phyloP scores from a whole-genome alignment of 768 basidiomycete genomes.

The Psilocybe subaeruginosa region DNA sequence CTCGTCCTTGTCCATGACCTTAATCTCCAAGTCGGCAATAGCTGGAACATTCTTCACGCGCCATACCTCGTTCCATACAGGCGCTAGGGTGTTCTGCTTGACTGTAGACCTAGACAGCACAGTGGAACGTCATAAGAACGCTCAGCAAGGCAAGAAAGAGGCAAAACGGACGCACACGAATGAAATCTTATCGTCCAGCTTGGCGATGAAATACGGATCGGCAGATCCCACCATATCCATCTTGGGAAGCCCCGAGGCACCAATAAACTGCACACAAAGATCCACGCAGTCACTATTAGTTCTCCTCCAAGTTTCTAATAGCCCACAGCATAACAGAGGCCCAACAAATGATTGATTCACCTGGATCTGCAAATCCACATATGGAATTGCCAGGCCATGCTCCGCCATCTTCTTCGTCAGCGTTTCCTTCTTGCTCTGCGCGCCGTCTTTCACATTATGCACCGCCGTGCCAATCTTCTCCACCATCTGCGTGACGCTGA shows the following conservation, averaged over 20 bases:
- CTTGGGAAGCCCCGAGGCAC: constrained; percentile 68
- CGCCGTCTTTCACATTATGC: constrained; percentile 33
- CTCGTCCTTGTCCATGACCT: constrained; percentile 72
- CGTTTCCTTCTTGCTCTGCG: constrained; percentile 20
- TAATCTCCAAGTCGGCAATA: constrained; percentile 59
- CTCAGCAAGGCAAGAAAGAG: background rate
- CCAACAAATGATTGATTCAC: constrained; percentile 27
- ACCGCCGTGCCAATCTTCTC: constrained; percentile 26
- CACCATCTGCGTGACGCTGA: constrained; percentile 38
- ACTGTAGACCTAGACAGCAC: constrained; percentile 61
- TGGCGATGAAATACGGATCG: constrained; percentile 76
- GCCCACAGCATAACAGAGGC: background rate
- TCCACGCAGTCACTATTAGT: background rate
- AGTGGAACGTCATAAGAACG: background rate
- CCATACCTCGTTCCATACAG: constrained; percentile 83
- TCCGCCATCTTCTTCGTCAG: constrained; percentile 37
- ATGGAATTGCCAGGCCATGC: constrained; percentile 31
- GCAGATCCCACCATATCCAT: constrained; percentile 67
- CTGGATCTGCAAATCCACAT: constrained; percentile 61
- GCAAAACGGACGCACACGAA: constrained; percentile 52
- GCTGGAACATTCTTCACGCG: constrained; percentile 71
- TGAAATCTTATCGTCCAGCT: constrained; percentile 62
- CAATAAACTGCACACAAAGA: constrained; percentile 56
- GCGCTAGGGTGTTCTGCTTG: constrained; percentile 53
- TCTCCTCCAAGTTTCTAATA: too few species aligned